Evolutionary conservation across 1,284 basidiomycete species (phyloP).

Genomic region (Mycena sp.): DNA sequence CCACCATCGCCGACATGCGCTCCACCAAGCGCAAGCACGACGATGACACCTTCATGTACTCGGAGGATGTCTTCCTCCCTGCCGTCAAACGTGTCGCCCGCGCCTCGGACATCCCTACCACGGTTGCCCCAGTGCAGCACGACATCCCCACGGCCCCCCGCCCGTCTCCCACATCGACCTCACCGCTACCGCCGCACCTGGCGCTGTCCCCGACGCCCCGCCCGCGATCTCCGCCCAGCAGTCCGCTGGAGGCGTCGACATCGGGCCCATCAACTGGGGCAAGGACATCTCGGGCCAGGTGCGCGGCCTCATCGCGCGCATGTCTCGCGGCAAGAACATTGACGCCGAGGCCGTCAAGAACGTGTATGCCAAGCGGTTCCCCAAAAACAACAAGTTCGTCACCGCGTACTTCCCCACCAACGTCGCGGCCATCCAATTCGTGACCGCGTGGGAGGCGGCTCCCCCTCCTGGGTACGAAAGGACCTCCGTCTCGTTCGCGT

Average conservation of each 20-base stretch:
- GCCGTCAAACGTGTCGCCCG: conserved; percentile 1
- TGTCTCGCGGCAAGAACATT: not conserved
- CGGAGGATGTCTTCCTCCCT: conserved; percentile 11
- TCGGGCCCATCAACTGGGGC: conserved; percentile 3
- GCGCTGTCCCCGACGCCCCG: not conserved
- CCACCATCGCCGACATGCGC: not conserved
- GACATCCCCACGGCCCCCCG: conserved; percentile 1
- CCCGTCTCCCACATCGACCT: not conserved
- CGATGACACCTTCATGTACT: not conserved
- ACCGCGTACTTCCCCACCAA: conserved; percentile 13
- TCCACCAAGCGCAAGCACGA: not conserved
- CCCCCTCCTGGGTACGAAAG: not conserved
- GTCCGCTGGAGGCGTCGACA: not conserved
- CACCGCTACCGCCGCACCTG: not conserved
- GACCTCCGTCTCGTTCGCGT: conserved; percentile 2
- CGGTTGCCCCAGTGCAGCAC: not conserved
- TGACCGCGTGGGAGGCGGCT: conserved; percentile 9
- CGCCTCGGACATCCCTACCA: not conserved
- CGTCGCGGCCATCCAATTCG: conserved; percentile 7
- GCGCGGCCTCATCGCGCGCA: conserved; percentile 1
- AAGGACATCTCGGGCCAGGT: conserved; percentile 15
- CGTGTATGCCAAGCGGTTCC: conserved; percentile 1
- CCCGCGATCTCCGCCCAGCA: not conserved
- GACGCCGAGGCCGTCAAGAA: not conserved
- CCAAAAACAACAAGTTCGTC: conserved; percentile 6